Evolutionary conservation across 306 rosid genomes (phyloP), one percentile per base, ranked within the genome.

Genomic region (Cucurbita maxima): DNA sequence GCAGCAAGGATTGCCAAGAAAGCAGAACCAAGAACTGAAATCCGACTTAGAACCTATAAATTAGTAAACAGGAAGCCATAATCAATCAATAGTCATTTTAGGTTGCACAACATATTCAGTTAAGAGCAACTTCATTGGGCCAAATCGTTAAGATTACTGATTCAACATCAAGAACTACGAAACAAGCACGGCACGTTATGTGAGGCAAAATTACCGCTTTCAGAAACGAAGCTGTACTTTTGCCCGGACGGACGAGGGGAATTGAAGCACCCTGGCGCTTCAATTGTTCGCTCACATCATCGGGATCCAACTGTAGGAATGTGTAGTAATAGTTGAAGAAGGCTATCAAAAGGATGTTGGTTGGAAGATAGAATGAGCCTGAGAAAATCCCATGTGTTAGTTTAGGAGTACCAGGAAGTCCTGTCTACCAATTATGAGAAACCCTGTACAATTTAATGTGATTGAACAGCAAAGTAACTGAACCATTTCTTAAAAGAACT

Each of bases 241-340:
- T 88, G 60, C 98, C 96, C 5, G 96, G 96, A 45, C 97, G 88
- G 78, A 94, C 96, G 47, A 94, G 96, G 57, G 97, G 97, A 86
- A 90, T 86, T 30, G 98, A 90, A 76, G 98, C 98, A 81, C 96
- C 98, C 87, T 90, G 97, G 18, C 95, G 96, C 76, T 90, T 94
- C 88, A 90, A 85, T 77, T 88, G 97, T 82, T 93, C 98, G 71
- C 98, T 88, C 73, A 90, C 85, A 81, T 94, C 98, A 78, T 94
- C 97, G 45, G 97, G 94, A 77, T 93, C 98, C 86, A 93, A 80
- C 85, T 90, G 97, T 19, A 90, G 90, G 87, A 93, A 93, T 63
- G 98, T 93, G 88, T 93, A 93, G 81, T 93, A 90, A 79, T 93
- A 93, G 83, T 93, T 93, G 97, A 93, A 93, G 92, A 93, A 93